Evolutionary conservation across 2,329 filamentous ascomycete species (phyloP).

Genomic region (Fusarium drepaniforme): DNA sequence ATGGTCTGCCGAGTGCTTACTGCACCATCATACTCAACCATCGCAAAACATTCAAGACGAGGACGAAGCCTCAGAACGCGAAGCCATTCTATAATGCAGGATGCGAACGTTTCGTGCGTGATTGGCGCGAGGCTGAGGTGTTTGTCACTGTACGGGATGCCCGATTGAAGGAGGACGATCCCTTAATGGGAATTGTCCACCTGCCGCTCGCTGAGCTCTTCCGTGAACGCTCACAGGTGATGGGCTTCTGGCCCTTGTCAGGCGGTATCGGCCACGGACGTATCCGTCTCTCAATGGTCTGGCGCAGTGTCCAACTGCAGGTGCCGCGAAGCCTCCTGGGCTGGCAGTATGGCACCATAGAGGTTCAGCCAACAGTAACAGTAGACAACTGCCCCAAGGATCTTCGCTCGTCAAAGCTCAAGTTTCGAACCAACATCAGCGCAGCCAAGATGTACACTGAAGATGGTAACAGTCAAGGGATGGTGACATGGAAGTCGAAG

Average conservation of each 20-base stretch:
- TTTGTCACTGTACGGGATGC: conserved; percentile 77
- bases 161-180: conserved; percentile 76
- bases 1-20: conserved; percentile 77
- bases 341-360: conserved; percentile 79
- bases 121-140: conserved; percentile 76
- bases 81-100: conserved; percentile 85
- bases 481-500: conserved; percentile 64
- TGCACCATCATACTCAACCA: conserved; percentile 82
- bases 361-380: conserved; percentile 66
- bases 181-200: conserved; percentile 77
- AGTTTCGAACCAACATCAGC: conserved; percentile 69
- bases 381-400: conserved; percentile 59
- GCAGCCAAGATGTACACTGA: conserved; percentile 68
- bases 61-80: conserved; percentile 82
- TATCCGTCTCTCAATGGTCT: conserved; percentile 77
- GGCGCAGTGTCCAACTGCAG: conserved; percentile 75
- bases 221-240: conserved; percentile 72
- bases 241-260: conserved; percentile 74
- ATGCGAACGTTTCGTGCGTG: conserved; percentile 77
- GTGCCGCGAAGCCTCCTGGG: conserved; percentile 70
- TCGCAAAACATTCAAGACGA: conserved; percentile 75
- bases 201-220: conserved; percentile 74
- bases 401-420: conserved; percentile 64
- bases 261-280: conserved; percentile 81
- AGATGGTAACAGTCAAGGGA: conserved; percentile 50